Conservation (phyloP, 2,329 filamentous ascomycete species). For the Ambrosiella xylebori region DNA sequence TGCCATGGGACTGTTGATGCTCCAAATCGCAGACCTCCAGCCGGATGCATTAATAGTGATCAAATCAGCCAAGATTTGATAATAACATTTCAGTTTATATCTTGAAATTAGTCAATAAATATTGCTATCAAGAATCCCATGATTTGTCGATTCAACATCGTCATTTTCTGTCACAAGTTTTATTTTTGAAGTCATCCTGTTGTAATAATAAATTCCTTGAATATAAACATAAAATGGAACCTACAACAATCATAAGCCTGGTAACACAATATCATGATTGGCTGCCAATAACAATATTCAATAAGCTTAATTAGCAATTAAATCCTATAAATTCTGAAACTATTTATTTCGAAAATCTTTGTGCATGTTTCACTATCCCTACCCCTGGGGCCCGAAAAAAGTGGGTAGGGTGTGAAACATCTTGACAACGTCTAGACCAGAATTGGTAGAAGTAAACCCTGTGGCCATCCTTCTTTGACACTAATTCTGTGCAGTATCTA, state of each 20-base stretch:
- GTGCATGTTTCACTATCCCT: not conserved
- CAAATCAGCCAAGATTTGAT: not conserved
- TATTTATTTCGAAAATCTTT: not conserved
- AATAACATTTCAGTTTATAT: not conserved
- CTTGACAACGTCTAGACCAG: too few species aligned
- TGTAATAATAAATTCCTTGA: too few species aligned
- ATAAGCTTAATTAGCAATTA: not conserved
- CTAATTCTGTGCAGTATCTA: too few species aligned
- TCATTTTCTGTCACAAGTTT: too few species aligned
- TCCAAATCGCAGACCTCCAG: not conserved
- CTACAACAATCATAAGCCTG: too few species aligned
- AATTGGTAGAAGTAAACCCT: too few species aligned
- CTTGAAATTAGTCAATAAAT: too few species aligned
- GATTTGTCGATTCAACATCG: too few species aligned
- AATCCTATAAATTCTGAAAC: not conserved
- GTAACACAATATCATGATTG: not conserved
- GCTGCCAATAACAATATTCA: not conserved
- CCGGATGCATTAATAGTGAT: conserved; percentile 3
- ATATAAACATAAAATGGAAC: too few species aligned
- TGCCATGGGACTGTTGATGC: not conserved
- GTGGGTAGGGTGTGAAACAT: not conserved
- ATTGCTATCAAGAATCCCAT: too few species aligned
- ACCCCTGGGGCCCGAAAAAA: not conserved
- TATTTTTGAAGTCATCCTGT: too few species aligned
- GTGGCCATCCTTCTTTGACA: too few species aligned